phyloP scores from a whole-genome alignment of 768 basidiomycete species.

The Solioccasus polychromus region DNA sequence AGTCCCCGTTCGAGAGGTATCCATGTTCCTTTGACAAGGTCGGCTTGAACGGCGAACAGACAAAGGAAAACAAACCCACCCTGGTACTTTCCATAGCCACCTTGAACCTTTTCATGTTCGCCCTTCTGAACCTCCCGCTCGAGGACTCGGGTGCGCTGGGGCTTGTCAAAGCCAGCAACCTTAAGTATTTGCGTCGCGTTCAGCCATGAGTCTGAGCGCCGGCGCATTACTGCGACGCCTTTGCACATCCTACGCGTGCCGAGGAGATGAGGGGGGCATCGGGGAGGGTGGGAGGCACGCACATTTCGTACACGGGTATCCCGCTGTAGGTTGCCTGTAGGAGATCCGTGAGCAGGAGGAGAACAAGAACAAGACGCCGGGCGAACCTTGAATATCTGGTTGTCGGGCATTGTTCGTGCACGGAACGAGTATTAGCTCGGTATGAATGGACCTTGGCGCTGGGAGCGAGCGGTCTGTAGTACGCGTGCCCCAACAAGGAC shows the following conservation, averaged over 20 bases:
- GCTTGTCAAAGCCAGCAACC: slow-evolving; percentile 99
- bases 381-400: slow-evolving; percentile 85
- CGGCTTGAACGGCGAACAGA: background rate
- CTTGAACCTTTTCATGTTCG: slow-evolving; percentile 98
- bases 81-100: slow-evolving; percentile 99
- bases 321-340: slow-evolving; percentile 87
- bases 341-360: slow-evolving; percentile 4
- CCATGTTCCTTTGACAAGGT: slow-evolving; percentile 80
- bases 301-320: slow-evolving; percentile 92
- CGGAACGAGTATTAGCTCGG: slow-evolving; percentile 7
- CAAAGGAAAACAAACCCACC: slow-evolving; percentile 49
- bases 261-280: slow-evolving; percentile 34
- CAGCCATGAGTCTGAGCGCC: slow-evolving; percentile 94
- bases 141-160: slow-evolving; percentile 93
- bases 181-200: slow-evolving; percentile 99
- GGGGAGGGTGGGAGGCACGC: slow-evolving; percentile 39
- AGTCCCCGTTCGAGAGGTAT: slow-evolving; percentile 93
- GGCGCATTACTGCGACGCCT: slow-evolving; percentile 95
- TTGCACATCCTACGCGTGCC: slow-evolving; percentile 81
- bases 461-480: slow-evolving; percentile 15
- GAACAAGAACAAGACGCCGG: background rate
- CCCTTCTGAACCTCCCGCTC: slow-evolving; percentile 99
- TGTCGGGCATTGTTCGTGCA: slow-evolving; percentile 61
- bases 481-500: slow-evolving; percentile 41
- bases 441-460: slow-evolving; percentile 14